phyloP scores from a whole-genome alignment of 1,139 yeast species.

The Arxiozyma telluris region DNA sequence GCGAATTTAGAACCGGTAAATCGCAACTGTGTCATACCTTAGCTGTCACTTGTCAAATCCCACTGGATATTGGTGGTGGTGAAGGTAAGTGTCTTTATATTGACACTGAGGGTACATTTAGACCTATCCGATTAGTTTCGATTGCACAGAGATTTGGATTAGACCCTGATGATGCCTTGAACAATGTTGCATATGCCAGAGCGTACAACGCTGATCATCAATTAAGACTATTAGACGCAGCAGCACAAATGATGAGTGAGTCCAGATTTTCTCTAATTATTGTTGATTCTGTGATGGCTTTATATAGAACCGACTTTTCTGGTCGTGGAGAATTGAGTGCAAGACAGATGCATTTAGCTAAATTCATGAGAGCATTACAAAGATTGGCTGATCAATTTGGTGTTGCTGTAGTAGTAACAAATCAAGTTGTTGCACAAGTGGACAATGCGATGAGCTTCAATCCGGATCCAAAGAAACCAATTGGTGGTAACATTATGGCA shows the following conservation, averaged over 20 bases:
- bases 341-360: constrained; percentile 89
- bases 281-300: constrained; percentile 94
- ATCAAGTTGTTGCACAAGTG: constrained; percentile 97
- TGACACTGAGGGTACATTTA: constrained; percentile 94
- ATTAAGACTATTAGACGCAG: constrained; percentile 72
- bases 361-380: constrained; percentile 83
- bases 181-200: constrained; percentile 94
- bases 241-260: constrained; percentile 95
- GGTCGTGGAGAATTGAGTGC: constrained; percentile 97
- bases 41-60: constrained; percentile 94
- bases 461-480: constrained; percentile 98
- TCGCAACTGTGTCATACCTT: constrained; percentile 94
- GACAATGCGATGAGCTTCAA: constrained; percentile 85
- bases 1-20: constrained; percentile 96
- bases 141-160: constrained; percentile 89
- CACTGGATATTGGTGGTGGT: constrained; percentile 97
- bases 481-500: constrained; percentile 97
- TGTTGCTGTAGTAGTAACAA: constrained; percentile 94
- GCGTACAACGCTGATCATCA: constrained; percentile 98
- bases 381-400: constrained; percentile 96
- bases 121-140: constrained; percentile 83
- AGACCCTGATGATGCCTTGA: constrained; percentile 89
- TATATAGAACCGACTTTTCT: constrained; percentile 87
- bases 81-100: constrained; percentile 96
- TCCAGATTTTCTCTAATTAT: constrained; percentile 73